phyloP scores from a whole-genome alignment of 495 filamentous ascomycete species.

The Parachaetomium inaequale region DNA sequence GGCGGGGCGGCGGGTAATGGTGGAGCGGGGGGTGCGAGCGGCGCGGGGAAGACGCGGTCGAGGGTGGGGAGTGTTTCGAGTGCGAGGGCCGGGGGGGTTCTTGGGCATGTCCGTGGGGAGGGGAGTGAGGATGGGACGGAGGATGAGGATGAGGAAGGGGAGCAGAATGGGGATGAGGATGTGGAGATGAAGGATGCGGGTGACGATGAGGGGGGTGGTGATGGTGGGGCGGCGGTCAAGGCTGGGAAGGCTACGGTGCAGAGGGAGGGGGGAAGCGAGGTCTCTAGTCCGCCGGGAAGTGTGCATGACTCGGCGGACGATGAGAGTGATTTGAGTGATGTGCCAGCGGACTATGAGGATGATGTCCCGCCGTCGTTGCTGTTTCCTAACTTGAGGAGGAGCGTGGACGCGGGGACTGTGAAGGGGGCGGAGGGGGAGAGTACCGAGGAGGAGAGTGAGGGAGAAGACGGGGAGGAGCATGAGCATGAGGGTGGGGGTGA shows the following conservation, averaged over 20 bases:
- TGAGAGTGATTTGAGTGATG: slow-evolving; percentile 75
- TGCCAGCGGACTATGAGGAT: slow-evolving; percentile 51
- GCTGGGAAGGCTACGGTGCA: slow-evolving; percentile 5
- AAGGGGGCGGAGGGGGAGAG: slow-evolving; percentile 17
- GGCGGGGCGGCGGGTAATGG: slow-evolving; percentile 11
- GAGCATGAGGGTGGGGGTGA: slow-evolving; percentile 28
- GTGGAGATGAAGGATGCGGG: slow-evolving; percentile 37
- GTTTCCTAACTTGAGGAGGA: slow-evolving; percentile 44
- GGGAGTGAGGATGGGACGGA: slow-evolving; percentile 18
- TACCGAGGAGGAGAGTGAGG: slow-evolving; percentile 21
- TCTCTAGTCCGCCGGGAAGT: slow-evolving; percentile 50
- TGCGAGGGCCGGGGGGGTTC: slow-evolving; percentile 29
- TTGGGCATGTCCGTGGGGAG: slow-evolving; percentile 23
- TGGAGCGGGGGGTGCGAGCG: not conserved
- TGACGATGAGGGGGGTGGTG: slow-evolving; percentile 21
- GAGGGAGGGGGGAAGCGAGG: slow-evolving; percentile 35
- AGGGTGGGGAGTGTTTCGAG: slow-evolving; percentile 43
- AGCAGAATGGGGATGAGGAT: slow-evolving; percentile 24
- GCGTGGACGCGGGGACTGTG: slow-evolving; percentile 27
- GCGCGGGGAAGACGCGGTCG: slow-evolving; percentile 27
- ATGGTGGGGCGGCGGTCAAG: slow-evolving; percentile 12
- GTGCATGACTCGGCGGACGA: slow-evolving; percentile 74
- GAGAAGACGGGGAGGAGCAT: slow-evolving; percentile 30
- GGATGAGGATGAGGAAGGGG: slow-evolving; percentile 18
- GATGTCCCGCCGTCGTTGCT: slow-evolving; percentile 43